Evolutionary conservation across 306 rosid genomes (phyloP).

Genomic region (Abrus pulchellus): DNA sequence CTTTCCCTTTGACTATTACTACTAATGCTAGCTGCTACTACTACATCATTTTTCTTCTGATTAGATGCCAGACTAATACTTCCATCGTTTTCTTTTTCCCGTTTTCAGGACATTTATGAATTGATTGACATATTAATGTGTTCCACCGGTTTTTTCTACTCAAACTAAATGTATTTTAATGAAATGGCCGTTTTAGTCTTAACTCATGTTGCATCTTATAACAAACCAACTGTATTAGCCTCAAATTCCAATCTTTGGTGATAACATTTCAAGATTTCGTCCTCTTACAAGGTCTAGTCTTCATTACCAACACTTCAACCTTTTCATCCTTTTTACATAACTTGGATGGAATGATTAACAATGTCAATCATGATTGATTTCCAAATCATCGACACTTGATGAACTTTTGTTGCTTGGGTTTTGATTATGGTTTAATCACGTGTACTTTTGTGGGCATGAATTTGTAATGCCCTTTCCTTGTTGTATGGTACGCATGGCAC

Average conservation of each 20-base stretch:
- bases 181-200: conserved; percentile 8
- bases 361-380: conserved; percentile 1
- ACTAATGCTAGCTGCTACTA: not conserved
- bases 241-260: conserved; percentile 4
- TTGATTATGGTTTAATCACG: not conserved
- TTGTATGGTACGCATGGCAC: not conserved
- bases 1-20: conserved; percentile 17
- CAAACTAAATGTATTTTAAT: conserved; percentile 19
- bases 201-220: not conserved
- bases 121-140: conserved; percentile 27
- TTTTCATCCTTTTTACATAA: not conserved
- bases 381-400: conserved; percentile 20
- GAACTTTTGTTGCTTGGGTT: conserved; percentile 14
- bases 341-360: conserved; percentile 31
- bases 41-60: conserved; percentile 28
- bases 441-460: conserved; percentile 25
- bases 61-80: conserved; percentile 9
- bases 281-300: not conserved
- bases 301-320: not conserved
- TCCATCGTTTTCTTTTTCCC: not conserved
- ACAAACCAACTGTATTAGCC: not conserved
- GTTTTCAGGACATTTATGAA: conserved; percentile 16
- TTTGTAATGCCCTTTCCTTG: conserved; percentile 28
- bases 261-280: conserved; percentile 21
- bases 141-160: conserved; percentile 5